phyloP scores from a whole-genome alignment of 768 basidiomycete genomes.

The Podaxis sp. region DNA sequence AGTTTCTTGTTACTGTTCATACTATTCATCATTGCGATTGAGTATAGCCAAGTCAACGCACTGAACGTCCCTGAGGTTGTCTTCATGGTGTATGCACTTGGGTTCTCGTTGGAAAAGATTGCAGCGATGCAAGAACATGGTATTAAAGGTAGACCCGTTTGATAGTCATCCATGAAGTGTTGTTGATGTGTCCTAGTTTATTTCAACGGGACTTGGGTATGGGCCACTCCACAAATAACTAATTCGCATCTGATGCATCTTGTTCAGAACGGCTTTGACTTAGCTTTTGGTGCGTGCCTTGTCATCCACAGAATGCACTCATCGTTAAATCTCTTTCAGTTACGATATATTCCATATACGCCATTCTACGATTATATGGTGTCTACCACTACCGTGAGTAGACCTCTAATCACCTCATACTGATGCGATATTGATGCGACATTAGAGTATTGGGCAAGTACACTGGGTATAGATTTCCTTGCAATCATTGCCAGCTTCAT shows the following conservation, averaged over 20 bases:
- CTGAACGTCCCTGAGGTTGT: slow-evolving; percentile 64
- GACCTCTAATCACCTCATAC: background rate
- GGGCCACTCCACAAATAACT: slow-evolving; percentile 12
- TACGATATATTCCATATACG: slow-evolving; percentile 74
- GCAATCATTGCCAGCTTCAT: slow-evolving; percentile 87
- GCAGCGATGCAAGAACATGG: slow-evolving; percentile 97
- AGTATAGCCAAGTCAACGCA: slow-evolving; percentile 55
- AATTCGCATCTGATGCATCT: slow-evolving; percentile 8
- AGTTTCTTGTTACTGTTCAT: slow-evolving; percentile 81
- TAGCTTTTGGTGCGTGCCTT: slow-evolving; percentile 68
- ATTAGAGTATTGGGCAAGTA: slow-evolving; percentile 60
- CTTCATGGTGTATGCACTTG: slow-evolving; percentile 78
- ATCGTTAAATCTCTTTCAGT: slow-evolving; percentile 36
- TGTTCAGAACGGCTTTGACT: slow-evolving; percentile 82
- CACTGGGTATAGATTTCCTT: slow-evolving; percentile 75
- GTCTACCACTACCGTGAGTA: slow-evolving; percentile 59
- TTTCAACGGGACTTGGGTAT: slow-evolving; percentile 82
- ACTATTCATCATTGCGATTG: slow-evolving; percentile 75
- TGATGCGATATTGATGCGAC: background rate
- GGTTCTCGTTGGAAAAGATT: slow-evolving; percentile 88
- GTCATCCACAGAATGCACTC: background rate
- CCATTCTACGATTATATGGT: slow-evolving; percentile 74
- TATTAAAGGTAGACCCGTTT: slow-evolving; percentile 57
- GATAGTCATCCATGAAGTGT: background rate
- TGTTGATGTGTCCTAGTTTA: slow-evolving; percentile 46